Evolutionary conservation across 2,329 filamentous ascomycete species (phyloP).

Genomic region (Beauveria varroae): DNA sequence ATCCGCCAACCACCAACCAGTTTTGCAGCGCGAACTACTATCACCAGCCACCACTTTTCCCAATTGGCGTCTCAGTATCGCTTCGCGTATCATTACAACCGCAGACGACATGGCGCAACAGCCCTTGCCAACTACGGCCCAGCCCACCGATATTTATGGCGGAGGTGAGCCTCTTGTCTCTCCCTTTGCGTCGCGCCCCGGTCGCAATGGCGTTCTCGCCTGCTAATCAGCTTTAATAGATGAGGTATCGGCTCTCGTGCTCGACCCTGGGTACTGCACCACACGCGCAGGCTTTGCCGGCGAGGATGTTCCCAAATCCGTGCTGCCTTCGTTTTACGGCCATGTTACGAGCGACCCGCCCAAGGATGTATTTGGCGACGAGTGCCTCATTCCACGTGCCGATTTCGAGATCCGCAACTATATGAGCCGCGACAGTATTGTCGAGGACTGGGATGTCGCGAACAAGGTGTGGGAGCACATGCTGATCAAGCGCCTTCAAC

Average conservation of each 20-base stretch:
- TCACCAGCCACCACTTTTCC: conserved; percentile 13
- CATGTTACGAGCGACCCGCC: conserved; percentile 39
- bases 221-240: conserved; percentile 45
- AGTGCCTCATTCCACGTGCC: conserved; percentile 70
- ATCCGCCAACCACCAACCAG: conserved; percentile 2
- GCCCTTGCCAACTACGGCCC: conserved; percentile 46
- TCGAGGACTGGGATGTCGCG: conserved; percentile 94
- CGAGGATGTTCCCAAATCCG: conserved; percentile 92
- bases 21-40: conserved; percentile 14
- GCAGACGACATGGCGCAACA: conserved; percentile 44
- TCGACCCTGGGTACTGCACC: conserved; percentile 87
- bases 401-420: conserved; percentile 85
- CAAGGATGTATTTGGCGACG: conserved; percentile 75
- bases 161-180: conserved; percentile 40
- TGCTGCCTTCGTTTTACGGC: conserved; percentile 87
- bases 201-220: conserved; percentile 3
- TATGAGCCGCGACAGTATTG: conserved; percentile 79
- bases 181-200: conserved; percentile 10
- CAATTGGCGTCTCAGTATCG: conserved; percentile 18
- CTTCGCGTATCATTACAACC: conserved; percentile 12
- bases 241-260: conserved; percentile 93
- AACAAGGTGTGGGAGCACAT: conserved; percentile 87
- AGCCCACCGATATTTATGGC: conserved; percentile 56
- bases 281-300: conserved; percentile 94
- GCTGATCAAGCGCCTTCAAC: conserved; percentile 81